These are phyloP conservation scores for Pyropia yezoensis DNA, from an alignment of 23 red algal species.

Conservation along the genomic window DNA sequence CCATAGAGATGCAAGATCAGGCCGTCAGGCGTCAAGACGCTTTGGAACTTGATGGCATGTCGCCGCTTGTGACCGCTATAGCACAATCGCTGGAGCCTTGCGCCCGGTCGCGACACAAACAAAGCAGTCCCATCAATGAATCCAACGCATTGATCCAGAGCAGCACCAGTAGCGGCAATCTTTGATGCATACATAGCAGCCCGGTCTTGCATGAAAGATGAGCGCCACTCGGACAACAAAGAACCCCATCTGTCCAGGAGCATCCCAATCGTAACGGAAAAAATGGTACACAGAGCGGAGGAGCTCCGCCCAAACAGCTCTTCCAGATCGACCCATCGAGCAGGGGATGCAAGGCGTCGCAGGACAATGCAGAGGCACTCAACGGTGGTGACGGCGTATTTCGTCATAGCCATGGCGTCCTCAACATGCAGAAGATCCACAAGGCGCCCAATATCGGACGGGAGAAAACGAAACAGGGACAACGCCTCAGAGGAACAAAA, in stretches of 20 bases:
- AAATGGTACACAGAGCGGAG: conserved; percentile 10
- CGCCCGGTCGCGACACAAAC: not conserved
- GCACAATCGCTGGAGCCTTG: not conserved
- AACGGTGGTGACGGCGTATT: not conserved
- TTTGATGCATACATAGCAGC: not conserved
- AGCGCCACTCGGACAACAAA: not conserved
- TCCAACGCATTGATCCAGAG: conserved; percentile 7
- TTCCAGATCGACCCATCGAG: conserved; percentile 4
- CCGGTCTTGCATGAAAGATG: not conserved
- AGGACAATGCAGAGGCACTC: conserved; percentile 5
- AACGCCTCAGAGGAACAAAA: no score
- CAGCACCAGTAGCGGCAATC: not conserved
- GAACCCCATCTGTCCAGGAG: not conserved
- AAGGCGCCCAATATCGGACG: no score
- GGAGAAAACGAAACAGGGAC: no score
- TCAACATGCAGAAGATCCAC: no score
- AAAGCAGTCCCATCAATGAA: conserved; percentile 16
- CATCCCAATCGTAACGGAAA: not conserved
- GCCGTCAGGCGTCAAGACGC: no score
- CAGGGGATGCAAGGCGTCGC: not conserved
- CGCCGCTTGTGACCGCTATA: conserved; percentile 20
- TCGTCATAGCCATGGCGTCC: not conserved
- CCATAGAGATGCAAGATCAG: no score
- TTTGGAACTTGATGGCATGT: no score
- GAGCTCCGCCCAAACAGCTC: conserved; percentile 1